Conservation (phyloP, 768 basidiomycete species). For the Lentinula sp. region DNA sequence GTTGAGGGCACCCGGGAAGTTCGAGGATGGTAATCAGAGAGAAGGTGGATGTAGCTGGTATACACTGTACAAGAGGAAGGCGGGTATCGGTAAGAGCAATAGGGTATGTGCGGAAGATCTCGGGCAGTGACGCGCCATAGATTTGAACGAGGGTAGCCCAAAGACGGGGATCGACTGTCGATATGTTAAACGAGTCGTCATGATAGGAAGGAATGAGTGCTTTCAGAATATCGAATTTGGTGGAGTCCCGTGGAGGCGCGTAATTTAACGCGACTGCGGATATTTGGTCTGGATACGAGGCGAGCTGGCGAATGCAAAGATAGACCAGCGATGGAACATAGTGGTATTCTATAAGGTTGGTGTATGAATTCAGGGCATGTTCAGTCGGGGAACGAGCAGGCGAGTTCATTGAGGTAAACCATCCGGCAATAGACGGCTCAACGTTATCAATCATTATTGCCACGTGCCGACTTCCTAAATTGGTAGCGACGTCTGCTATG, state of each 20-base stretch:
- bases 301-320: conserved; percentile 8
- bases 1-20: conserved; percentile 44
- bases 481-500: neutral
- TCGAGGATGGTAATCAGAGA: conserved; percentile 61
- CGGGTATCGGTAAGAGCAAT: conserved; percentile 50
- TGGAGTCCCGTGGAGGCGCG: neutral
- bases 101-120: conserved; percentile 27
- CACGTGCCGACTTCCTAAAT: neutral
- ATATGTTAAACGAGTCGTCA: conserved; percentile 15
- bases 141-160: conserved; percentile 63
- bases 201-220: conserved; percentile 30
- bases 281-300: conserved; percentile 7
- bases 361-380: neutral
- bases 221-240: conserved; percentile 26
- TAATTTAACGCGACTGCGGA: conserved; percentile 1
- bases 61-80: conserved; percentile 49
- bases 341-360: neutral
- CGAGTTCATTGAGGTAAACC: neutral
- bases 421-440: neutral
- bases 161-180: conserved; percentile 43
- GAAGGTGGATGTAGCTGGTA: conserved; percentile 50
- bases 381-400: neutral
- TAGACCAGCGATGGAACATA: conserved; percentile 7
- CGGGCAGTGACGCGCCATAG: conserved; percentile 44
- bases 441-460: neutral